Base-by-base conservation (phyloP, 176 grass and related monocot species). In the Luzula sylvatica region DNA sequence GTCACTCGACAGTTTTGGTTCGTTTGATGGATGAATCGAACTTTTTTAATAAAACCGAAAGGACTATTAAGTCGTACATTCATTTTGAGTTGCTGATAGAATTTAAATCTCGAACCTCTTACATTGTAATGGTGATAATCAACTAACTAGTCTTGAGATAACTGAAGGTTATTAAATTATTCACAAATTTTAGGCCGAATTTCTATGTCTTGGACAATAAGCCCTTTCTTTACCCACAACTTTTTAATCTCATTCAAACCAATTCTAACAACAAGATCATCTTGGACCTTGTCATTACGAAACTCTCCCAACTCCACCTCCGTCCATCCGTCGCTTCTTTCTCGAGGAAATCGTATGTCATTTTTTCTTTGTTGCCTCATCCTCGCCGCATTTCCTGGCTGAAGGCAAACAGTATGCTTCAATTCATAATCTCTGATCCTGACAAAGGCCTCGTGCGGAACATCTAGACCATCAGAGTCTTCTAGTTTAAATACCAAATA, bases 401-500 rank as follows among this genome's bases (percentile, higher is more conserved):
- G 3, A 12, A 57, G 53, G 8, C 53, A 57, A 19, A 57, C 19
- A 26, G 7, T 40, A 26, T 20, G 29, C 12, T 15, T 26, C 7
- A 1, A 15, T 15, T 57, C 25, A 19, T 40, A 4, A 20, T 38
- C 8, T 27, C 16, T 8, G 19, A 6, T 12, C 4, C 0, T 5
- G 12, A 57, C 5, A 38, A 1, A 3, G 15, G 53, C 3, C 5
- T 23, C 2, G 29, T 35, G 7, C 20, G 28, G 53, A 57, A 11
- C 8, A 35, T 57, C 53, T 18, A 57, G 7, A 1, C 28, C 53
- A 13, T 11, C 20, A 0, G 53, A 40, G 16, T 38, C 16, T 57
- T 57, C 28, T 57, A 57, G 35, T 35, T 57, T 57, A 15, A 57
- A 40, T 16, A 57, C 13, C 17, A 57, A 35, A 5, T 57, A 57